Percentiles rank a stretch among this genome's conserved stretches.
Conservation (phyloP, 331 rosid genomes). For the Cydonia oblonga region DNA sequence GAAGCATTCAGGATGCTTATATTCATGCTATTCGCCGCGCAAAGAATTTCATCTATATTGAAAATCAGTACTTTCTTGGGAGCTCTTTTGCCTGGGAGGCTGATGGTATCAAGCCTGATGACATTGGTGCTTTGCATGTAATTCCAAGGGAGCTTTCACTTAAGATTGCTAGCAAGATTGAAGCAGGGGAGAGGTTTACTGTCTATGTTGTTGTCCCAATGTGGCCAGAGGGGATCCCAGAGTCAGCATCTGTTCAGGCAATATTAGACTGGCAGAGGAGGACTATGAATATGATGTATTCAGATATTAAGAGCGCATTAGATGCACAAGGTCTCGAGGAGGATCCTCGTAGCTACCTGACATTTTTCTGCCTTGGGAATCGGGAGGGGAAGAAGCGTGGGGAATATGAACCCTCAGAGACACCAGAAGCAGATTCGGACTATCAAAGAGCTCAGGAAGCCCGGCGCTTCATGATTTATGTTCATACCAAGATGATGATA, state of each 20-base stretch:
- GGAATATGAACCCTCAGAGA: conserved; percentile 70
- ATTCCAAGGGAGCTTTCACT: conserved; percentile 94
- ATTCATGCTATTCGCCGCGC: conserved; percentile 89
- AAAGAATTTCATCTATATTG: conserved; percentile 83
- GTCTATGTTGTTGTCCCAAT: conserved; percentile 85
- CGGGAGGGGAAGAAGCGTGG: conserved; percentile 76
- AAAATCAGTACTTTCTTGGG: conserved; percentile 95
- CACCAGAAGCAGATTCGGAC: conserved; percentile 65
- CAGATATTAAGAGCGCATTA: conserved; percentile 51
- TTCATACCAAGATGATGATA: conserved; percentile 96
- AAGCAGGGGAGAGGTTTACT: conserved; percentile 72
- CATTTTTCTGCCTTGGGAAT: conserved; percentile 93
- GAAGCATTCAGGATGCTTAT: conserved; percentile 94
- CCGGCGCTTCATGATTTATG: conserved; percentile 92
- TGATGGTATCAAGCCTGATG: conserved; percentile 58
- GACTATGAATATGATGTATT: conserved; percentile 92
- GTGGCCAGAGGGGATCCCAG: conserved; percentile 99
- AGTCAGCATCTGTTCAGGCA: conserved; percentile 88
- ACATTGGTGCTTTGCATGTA: conserved; percentile 65
- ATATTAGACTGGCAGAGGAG: conserved; percentile 97
- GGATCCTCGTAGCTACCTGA: conserved; percentile 78
- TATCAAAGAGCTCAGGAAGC: conserved; percentile 61
- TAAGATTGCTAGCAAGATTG: conserved; percentile 75
- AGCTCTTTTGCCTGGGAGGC: conserved; percentile 79
- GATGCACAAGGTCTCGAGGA: conserved; percentile 54